Percentiles rank a stretch among this genome's conserved stretches.
Conservation (phyloP, 2,329 filamentous ascomycete genomes). For the Nannizzia gypsea region DNA sequence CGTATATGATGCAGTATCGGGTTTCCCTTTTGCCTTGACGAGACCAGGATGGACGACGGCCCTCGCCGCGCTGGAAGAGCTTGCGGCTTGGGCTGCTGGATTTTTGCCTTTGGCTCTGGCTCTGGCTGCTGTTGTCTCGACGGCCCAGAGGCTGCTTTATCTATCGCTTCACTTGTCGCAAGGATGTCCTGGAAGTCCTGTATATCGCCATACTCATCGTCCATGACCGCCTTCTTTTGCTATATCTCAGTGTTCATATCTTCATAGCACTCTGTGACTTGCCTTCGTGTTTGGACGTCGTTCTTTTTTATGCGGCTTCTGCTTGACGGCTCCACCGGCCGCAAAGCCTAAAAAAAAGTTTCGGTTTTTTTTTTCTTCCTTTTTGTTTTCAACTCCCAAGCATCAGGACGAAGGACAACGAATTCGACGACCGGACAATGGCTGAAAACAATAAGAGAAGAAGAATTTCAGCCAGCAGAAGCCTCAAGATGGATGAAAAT, state of each 20-base stretch:
- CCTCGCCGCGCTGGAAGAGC: slow-evolving; percentile 55
- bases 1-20: slow-evolving; percentile 75
- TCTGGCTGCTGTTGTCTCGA: slow-evolving; percentile 4
- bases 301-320: neutral
- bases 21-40: slow-evolving; percentile 86
- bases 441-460: slow-evolving; percentile 27
- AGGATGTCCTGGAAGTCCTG: slow-evolving; percentile 7
- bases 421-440: slow-evolving; percentile 17
- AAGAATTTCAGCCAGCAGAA: slow-evolving; percentile 23
- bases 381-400: neutral
- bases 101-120: slow-evolving; percentile 35
- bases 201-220: slow-evolving; percentile 39
- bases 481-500: slow-evolving; percentile 15
- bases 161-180: neutral
- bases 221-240: slow-evolving; percentile 22
- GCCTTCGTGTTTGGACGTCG: neutral
- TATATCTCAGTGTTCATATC: neutral
- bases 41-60: slow-evolving; percentile 75
- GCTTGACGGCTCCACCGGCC: neutral
- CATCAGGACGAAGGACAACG: neutral
- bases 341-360: neutral
- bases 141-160: slow-evolving; percentile 24
- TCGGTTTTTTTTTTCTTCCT: neutral
- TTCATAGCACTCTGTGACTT: neutral
- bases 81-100: slow-evolving; percentile 82